Percentiles rank a stretch among this genome's conserved stretches.
These are phyloP conservation scores for Fusarium chuoi DNA, from an alignment of 2,329 filamentous ascomycete genomes.

Conservation along the genomic window DNA sequence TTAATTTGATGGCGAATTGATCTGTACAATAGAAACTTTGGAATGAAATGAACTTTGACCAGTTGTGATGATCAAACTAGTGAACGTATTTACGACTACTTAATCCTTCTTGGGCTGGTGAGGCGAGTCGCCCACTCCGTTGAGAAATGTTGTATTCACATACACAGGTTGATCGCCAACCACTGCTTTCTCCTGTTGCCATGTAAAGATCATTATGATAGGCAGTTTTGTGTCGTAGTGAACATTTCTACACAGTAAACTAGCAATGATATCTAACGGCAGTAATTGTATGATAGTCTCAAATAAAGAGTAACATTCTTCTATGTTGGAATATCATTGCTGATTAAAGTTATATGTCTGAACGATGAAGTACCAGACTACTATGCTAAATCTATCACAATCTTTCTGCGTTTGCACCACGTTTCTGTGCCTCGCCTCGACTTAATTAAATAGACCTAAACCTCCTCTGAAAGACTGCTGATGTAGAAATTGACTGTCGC, in stretches of 20 bases:
- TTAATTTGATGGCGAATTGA: background rate
- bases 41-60: background rate
- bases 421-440: background rate
- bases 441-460: rapidly evolving
- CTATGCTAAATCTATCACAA: background rate
- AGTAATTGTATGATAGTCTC: rapidly evolving
- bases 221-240: rapidly evolving
- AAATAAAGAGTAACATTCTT: rapidly evolving
- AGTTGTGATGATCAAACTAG: too few species aligned
- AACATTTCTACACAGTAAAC: too few species aligned
- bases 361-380: rapidly evolving
- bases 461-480: background rate
- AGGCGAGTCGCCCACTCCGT: too few species aligned
- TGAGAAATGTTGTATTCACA: too few species aligned
- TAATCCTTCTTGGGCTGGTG: too few species aligned
- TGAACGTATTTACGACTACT: too few species aligned
- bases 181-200: too few species aligned
- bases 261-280: rapidly evolving
- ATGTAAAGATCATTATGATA: too few species aligned
- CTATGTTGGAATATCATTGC: background rate
- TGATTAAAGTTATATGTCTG: background rate
- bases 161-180: background rate
- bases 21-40: background rate
- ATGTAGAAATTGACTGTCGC: rapidly evolving
- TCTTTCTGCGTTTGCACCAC: background rate